Evolutionary conservation across 257 asterid genomes (phyloP).

Genomic region (Fraxinus excelsior): DNA sequence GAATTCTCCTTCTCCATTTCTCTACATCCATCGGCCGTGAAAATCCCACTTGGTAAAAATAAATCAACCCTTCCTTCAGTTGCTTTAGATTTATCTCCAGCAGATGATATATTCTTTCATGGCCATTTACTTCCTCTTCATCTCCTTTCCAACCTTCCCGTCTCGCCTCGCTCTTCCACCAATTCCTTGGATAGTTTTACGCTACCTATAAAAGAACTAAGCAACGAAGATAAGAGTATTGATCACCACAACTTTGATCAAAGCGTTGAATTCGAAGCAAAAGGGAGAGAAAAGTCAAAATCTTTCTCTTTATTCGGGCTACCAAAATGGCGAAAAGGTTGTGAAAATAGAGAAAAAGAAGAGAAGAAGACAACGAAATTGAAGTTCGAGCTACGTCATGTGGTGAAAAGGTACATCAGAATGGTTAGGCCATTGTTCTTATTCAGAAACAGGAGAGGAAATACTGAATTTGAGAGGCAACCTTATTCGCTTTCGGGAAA

Average conservation of each 20-base stretch:
- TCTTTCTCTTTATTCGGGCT: constrained; percentile 58
- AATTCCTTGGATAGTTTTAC: constrained; percentile 66
- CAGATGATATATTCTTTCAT: constrained; percentile 88
- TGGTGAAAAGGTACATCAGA: constrained; percentile 61
- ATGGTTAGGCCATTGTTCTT: constrained; percentile 62
- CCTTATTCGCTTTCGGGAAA: constrained; percentile 67
- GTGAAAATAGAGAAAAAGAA: constrained; percentile 30
- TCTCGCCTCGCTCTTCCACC: constrained; percentile 49
- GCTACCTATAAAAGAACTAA: constrained; percentile 51
- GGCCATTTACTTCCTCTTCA: constrained; percentile 96
- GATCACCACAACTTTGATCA: neutral
- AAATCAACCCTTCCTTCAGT: constrained; percentile 39
- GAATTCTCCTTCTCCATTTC: constrained; percentile 83
- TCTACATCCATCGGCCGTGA: constrained; percentile 29
- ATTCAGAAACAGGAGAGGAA: constrained; percentile 29
- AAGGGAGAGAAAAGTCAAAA: constrained; percentile 50
- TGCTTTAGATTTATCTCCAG: constrained; percentile 82
- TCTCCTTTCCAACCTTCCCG: constrained; percentile 64
- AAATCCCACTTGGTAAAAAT: neutral
- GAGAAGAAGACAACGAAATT: constrained; percentile 41
- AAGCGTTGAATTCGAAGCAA: neutral
- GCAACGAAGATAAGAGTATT: neutral
- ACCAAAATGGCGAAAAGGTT: constrained; percentile 51
- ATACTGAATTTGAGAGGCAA: constrained; percentile 33
- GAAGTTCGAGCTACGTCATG: constrained; percentile 53